Percentiles rank a stretch among this genome's conserved stretches.
These are phyloP conservation scores for Peronospora farinosa DNA, from an alignment of 352 stramenopile genomes.

Conservation along the genomic window DNA sequence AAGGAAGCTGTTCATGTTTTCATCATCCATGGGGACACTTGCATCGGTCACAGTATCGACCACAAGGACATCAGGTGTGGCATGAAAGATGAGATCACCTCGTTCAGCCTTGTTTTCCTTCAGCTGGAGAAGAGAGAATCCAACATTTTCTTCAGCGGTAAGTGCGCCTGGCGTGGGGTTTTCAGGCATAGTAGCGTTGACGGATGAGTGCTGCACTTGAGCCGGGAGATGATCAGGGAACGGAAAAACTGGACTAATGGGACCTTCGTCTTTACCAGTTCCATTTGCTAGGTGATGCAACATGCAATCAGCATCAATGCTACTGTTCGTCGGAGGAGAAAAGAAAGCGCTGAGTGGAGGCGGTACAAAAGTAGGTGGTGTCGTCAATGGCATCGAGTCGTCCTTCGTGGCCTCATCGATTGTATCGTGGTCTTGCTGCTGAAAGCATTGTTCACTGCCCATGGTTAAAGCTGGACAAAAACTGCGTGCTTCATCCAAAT, in stretches of 20 bases:
- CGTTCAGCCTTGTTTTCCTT: constrained; percentile 23
- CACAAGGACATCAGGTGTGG: constrained; percentile 2
- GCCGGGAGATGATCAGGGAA: constrained; percentile 17
- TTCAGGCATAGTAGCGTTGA: neutral
- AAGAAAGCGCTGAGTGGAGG: constrained; percentile 23
- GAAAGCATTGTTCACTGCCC: constrained; percentile 11
- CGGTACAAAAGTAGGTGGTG: constrained; percentile 16
- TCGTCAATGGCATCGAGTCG: constrained; percentile 11
- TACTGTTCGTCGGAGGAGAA: constrained; percentile 9
- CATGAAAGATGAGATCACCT: constrained; percentile 16
- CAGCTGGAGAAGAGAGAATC: constrained; percentile 14
- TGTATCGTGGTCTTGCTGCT: constrained; percentile 16
- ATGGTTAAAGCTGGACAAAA: constrained; percentile 10
- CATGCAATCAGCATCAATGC: constrained; percentile 8
- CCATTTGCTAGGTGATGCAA: constrained; percentile 14
- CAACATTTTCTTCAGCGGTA: constrained; percentile 1
- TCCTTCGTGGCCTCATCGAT: constrained; percentile 7
- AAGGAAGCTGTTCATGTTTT: constrained; percentile 79
- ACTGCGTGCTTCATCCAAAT: constrained; percentile 1
- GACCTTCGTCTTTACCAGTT: constrained; percentile 4
- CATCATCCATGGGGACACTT: constrained; percentile 35
- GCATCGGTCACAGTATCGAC: constrained; percentile 12
- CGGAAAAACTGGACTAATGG: constrained; percentile 14
- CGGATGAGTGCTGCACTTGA: constrained; percentile 3
- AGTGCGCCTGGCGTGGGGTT: constrained; percentile 9